Conservation (phyloP, 768 basidiomycete species). For the Suillus subaureus region DNA sequence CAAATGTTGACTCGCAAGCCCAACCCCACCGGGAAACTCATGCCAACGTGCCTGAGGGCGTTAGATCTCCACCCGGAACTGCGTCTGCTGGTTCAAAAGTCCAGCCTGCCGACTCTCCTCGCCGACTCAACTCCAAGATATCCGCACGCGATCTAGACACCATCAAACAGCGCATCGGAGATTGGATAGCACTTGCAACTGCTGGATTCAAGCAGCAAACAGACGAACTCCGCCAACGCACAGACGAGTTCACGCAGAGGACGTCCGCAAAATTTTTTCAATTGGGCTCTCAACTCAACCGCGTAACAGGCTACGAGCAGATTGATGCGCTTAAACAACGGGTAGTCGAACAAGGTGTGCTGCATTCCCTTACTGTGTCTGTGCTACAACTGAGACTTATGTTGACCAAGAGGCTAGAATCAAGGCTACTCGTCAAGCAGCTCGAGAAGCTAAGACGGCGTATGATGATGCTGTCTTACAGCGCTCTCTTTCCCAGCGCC, state of each 20-base stretch:
- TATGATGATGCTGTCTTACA: conserved; percentile 79
- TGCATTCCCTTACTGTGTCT: conserved; percentile 3
- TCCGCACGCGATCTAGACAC: conserved; percentile 29
- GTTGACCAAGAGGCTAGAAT: conserved; percentile 69
- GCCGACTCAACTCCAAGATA: neutral
- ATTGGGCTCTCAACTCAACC: conserved; percentile 80
- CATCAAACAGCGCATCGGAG: conserved; percentile 40
- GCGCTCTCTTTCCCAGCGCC: conserved; percentile 87
- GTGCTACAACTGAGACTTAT: conserved; percentile 15
- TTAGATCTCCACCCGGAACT: neutral
- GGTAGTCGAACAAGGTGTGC: conserved; percentile 82
- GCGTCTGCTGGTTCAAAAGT: neutral
- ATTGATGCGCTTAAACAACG: conserved; percentile 80
- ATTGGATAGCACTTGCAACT: conserved; percentile 46
- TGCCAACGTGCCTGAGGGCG: neutral
- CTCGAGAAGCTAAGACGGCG: conserved; percentile 70
- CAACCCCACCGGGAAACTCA: neutral
- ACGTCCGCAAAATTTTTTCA: conserved; percentile 67
- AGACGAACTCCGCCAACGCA: conserved; percentile 41
- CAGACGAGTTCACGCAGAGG: conserved; percentile 58
- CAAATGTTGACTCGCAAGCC: neutral
- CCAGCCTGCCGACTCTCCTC: neutral
- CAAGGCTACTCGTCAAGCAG: conserved; percentile 61
- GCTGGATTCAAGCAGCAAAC: conserved; percentile 31
- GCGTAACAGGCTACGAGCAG: conserved; percentile 88